phyloP scores from a whole-genome alignment of 352 stramenopile species.

The Globisporangium cylindrosporum region DNA sequence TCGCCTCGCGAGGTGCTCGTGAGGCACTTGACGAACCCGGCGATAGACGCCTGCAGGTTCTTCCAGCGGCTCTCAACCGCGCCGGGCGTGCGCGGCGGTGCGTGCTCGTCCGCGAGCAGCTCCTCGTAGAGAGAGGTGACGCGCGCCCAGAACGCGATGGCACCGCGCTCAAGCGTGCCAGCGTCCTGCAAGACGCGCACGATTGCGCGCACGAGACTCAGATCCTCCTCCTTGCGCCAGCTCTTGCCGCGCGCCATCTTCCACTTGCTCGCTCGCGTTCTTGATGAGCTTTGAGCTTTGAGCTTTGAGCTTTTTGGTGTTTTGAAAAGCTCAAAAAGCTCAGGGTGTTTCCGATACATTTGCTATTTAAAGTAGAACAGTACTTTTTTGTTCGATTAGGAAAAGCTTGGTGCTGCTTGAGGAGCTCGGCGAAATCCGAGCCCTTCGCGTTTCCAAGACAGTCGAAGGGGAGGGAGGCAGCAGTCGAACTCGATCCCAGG shows the following conservation, averaged over 20 bases:
- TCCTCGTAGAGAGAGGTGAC: constrained; percentile 10
- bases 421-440: no score
- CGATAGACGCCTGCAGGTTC: constrained; percentile 8
- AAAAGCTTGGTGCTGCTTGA: no score
- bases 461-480: no score
- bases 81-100: constrained; percentile 7
- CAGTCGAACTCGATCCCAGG: no score
- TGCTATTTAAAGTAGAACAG: no score
- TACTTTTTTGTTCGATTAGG: no score
- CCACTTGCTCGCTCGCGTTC: not conserved
- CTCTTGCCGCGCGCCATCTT: constrained; percentile 19
- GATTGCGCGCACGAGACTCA: constrained; percentile 17
- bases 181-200: constrained; percentile 1
- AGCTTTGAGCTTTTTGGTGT: not conserved
- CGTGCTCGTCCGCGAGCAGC: constrained; percentile 3
- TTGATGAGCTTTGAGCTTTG: not conserved
- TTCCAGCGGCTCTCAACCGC: constrained; percentile 17
- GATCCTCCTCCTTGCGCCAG: constrained; percentile 20
- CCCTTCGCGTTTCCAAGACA: no score
- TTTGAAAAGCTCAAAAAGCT: not conserved
- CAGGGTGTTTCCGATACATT: no score
- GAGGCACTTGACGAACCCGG: constrained; percentile 4
- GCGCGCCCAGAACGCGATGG: constrained; percentile 9
- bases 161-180: not conserved
- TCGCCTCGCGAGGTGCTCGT: not conserved